Base-by-base conservation (phyloP, 352 stramenopile species). In the Hyaloperonospora brassicae region DNA sequence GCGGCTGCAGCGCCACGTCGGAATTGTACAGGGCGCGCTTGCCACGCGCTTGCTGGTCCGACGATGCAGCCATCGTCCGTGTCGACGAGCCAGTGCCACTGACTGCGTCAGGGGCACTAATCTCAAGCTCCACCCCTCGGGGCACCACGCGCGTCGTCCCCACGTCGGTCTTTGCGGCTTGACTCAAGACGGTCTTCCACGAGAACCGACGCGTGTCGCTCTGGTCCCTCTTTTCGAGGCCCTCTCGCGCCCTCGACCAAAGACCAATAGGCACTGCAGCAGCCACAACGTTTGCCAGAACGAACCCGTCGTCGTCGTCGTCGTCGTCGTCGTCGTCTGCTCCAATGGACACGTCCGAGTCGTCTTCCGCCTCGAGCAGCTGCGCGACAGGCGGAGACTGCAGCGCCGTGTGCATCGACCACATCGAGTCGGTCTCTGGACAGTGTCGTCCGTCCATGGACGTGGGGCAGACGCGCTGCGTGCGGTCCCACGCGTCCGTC, bases 181-280 rank as follows among this genome's bases (percentile, higher is more conserved):
- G 64, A n/a, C 72, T 72, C 23, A 76, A 27, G 35, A 78, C 65
- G 27, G 77, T 79, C 38, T 78, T 70, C 80, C 78, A 91, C 41
- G 78, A 81, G 17, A 17, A 17, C 17, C 17, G 17, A 17, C 17
- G 17, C 17, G 17, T 17, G 17, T 17, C 17, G 17, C 17, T 17
- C 17, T 17, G 17, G 17, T 17, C 17, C 17, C 17, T 17, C 17
- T 17, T 17, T 17, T 17, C 17, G 17, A 17, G 17, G 17, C 17
- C 17, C 17, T 17, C 17, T 17, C 17, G 17, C 17, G 17, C 17
- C 17, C 17, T 17, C 17, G 17, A 17, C 17, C 17, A 17, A 17
- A 17, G 17, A 17, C 17, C 17, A 17, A 17, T 17, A 17, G 17
- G 17, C 17, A 17, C 17, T 17, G 42, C 81, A 86, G 7, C 73